Conservation (phyloP, 148 eudicot species). For the Gaultheria prostrata region DNA sequence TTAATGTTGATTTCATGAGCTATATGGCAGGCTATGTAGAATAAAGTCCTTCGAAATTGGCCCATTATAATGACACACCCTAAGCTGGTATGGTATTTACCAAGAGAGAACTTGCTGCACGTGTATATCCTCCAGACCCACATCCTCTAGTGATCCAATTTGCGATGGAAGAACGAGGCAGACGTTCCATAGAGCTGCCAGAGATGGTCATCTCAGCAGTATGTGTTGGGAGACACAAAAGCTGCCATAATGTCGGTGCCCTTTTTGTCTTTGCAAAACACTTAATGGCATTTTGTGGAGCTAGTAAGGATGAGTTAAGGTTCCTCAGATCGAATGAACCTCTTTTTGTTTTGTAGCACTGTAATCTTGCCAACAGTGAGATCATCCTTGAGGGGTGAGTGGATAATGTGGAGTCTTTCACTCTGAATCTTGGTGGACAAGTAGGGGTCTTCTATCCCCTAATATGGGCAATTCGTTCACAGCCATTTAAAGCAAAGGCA, state of each 20-base stretch:
- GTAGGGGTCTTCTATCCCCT: background rate
- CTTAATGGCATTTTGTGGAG: background rate
- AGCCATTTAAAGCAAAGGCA: background rate
- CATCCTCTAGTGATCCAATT: background rate
- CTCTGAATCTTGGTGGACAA: background rate
- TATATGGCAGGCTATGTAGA: background rate
- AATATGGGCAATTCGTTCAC: background rate
- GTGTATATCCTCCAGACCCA: no score
- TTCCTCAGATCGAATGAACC: background rate
- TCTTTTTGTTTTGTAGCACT: background rate
- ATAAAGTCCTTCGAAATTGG: background rate
- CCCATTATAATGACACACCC: background rate
- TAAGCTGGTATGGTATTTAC: background rate
- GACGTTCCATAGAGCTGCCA: background rate
- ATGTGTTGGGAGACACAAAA: background rate
- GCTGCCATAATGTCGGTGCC: background rate
- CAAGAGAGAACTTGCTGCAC: no score
- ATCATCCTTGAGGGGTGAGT: background rate
- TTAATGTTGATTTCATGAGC: background rate
- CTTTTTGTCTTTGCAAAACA: background rate
- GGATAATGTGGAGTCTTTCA: background rate
- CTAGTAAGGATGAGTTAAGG: background rate
- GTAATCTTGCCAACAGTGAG: background rate
- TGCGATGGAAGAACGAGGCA: background rate
- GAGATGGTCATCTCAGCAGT: background rate